Evolutionary conservation across 202 grass and related monocot genomes (phyloP), one percentile per base, ranked within the genome.

Genomic region (Carex arenaria): DNA sequence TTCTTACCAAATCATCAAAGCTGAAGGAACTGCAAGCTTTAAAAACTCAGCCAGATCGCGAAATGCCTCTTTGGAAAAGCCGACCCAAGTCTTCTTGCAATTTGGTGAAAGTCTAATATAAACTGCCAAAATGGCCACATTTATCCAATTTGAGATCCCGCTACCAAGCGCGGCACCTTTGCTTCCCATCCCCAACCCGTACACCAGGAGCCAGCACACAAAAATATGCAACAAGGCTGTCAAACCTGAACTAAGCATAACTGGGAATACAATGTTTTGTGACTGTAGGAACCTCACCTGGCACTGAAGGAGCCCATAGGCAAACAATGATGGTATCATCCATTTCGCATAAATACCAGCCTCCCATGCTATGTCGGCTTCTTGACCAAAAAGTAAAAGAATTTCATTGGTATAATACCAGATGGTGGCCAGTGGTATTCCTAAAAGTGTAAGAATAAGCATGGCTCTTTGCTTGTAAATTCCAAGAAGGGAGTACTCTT

Each of bases 281-380:
- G 90, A 84, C 82, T 97, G 95, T 64, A 97, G 82, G 86, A 97
- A 97, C 61, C 92, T 79, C 30, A 91, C 90, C 11, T 90, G 92
- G 84, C 94, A 94, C 67, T 94, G 92, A 14, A 97, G 87, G 10
- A 88, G 86, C 0, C 92, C 92, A 26, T 93, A 94, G 0, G 89
- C 92, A 75, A 97, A 94, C 13, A 97, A 17, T 22, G 49, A 45
- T 0, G 90, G 94, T 87, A 90, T 94, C 92, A 97, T 93, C 90
- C 94, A 97, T 84, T 89, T 89, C 0, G 92, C 87, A 61, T 69
- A 94, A 2, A 52, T 20, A 67, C 94, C 94, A 2, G 94, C 94
- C 86, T 93, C 92, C 40, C 38, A 64, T 11, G 94, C 90, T 56
- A 97, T 97, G 13, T 91, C 90, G 0, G 73, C 10, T 72, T 90